Evolutionary conservation across 768 basidiomycete genomes (phyloP), one percentile per base, ranked within the genome.

Genomic region (Podaxis sp.): DNA sequence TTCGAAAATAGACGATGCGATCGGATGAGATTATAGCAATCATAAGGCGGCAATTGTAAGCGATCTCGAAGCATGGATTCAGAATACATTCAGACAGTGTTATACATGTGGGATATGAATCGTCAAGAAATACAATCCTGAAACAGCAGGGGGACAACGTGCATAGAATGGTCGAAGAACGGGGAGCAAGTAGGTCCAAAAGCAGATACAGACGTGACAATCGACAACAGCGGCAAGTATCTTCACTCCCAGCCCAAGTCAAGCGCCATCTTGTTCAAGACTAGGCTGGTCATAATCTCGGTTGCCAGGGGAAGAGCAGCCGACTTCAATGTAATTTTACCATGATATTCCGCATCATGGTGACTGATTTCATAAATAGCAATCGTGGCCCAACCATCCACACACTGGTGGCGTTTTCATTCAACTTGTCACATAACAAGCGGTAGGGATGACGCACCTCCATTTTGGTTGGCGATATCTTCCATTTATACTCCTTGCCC

Each of bases 401-500:
- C 64, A 66, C 89, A 88, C 92, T 91, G 66, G 30, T 48, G 15
- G 52, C 40, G 57, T 58, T 52, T 52, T 38, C 17, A 42, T 44
- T 42, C 12, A 61, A 24, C 11, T 22, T 17, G 42, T 4, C 22
- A 19, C 38, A 28, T 55, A 26, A 40, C 46, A 48, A 52, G 17
- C 30, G 22, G 51, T 36, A 57, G 39, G 40, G 49, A 36, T 9
- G 52, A 60, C 82, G 39, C 61, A 90, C 90, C 86, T 92, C 90
- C 83, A 91, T 86, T 59, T 84, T 84, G 79, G 38, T 81, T 75
- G 12, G 68, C 36, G 55, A 76, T 57, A 89, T 79, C 72, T 82
- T 87, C 92, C 92, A 94, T 73, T 92, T 94, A 74, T 84, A 87
- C 55, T 88, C 84, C 64, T 77, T 84, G 44, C 88, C 88, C 67